Evolutionary conservation across 1,284 basidiomycete species (phyloP), one percentile per base, ranked within the genome.

Genomic region (Volvariella volvacea): DNA sequence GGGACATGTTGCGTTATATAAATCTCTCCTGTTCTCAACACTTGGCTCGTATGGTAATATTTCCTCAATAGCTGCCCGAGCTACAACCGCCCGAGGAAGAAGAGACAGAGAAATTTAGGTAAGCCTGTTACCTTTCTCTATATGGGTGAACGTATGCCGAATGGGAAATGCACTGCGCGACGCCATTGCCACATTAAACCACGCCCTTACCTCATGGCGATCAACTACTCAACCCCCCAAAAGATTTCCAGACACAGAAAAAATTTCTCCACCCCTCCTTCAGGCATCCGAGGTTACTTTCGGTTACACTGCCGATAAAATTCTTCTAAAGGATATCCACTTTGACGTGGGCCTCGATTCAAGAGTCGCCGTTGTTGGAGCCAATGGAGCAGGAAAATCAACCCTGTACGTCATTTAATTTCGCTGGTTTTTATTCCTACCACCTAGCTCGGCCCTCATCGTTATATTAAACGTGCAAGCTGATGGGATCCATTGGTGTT

Each of bases 211-310:
- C 19, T 17, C 31, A 39, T 39, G 19, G 19, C 40, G 28, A 43
- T 43, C 22, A 38, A 34, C 17, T 25, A 38, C 25, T 12, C 12
- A 12, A 28, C 25, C 12, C n/a, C n/a, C 6, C 12, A 12, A 3
- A 40, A 89, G 84, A 55, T 90, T 96, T 73, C 90, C 91, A 1
- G 90, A 93, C 44, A 83, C 90, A 2, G 93, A 96, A 58, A 98
- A 98, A 70, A 88, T 99, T 55, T 92, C 93, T 2, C 92, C 96
- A 2, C 96, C 96, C 1, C 65, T 99, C n/a, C 73, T 99, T 16
- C 96, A 98, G 62, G 81, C 98, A 56, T 87, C 88, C 55, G 87
- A 92, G 55, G 90, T 92, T 30, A 83, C 82, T 1, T 99, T 99
- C 59, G 92, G 93, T 20, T 99, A 99, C 64, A 74, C 76, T 1